These are phyloP conservation scores for Chalaropsis ovoidea DNA, from an alignment of 2,329 filamentous ascomycete genomes.

Conservation along the genomic window DNA sequence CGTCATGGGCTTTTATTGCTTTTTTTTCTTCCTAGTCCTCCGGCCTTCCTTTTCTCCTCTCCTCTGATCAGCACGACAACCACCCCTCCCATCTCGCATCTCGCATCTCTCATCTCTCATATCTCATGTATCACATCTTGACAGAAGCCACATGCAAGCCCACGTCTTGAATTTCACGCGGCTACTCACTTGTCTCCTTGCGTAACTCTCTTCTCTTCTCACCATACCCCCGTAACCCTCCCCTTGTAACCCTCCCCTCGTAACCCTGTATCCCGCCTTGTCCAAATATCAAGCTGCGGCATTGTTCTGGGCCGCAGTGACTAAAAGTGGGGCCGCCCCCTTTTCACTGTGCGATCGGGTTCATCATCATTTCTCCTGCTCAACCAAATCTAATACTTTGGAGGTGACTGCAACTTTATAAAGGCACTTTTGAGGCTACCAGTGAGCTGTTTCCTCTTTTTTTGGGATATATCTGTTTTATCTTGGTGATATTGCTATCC, in stretches of 20 bases:
- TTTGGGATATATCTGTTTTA: not conserved
- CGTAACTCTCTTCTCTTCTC: not conserved
- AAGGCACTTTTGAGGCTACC: not conserved
- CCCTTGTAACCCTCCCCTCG: not conserved
- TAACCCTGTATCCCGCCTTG: not conserved
- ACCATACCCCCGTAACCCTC: no score
- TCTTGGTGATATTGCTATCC: not conserved
- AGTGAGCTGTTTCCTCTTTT: not conserved
- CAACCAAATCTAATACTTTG: not conserved
- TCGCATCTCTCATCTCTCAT: not conserved
- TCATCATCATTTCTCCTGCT: slow-evolving; percentile 4
- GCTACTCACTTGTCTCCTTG: not conserved
- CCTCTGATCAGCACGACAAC: not conserved
- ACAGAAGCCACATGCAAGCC: not conserved
- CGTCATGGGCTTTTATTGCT: not conserved
- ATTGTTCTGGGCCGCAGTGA: not conserved
- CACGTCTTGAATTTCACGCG: not conserved
- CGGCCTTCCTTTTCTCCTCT: not conserved
- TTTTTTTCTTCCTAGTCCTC: not conserved
- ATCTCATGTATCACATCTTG: not conserved
- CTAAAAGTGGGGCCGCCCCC: not conserved
- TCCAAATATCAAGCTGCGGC: not conserved
- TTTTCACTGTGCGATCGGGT: not conserved
- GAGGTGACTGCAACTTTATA: not conserved
- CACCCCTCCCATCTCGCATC: not conserved